Conservation (phyloP, 257 asterid species). For the Petunia axillaris region DNA sequence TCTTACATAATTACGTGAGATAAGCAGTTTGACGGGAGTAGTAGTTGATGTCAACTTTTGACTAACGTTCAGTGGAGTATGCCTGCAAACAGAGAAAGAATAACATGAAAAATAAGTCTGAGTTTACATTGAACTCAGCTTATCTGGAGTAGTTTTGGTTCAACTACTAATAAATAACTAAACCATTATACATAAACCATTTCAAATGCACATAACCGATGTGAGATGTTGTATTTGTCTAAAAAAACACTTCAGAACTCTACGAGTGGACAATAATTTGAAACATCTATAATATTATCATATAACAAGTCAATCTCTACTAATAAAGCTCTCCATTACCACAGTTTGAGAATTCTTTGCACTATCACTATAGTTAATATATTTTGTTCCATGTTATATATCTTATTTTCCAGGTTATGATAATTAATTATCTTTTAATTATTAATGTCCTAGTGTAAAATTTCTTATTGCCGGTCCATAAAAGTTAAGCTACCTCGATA, state of each 20-base stretch:
- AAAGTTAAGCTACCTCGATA: not conserved
- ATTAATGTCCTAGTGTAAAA: not conserved
- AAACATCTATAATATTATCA: not conserved
- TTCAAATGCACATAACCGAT: not conserved
- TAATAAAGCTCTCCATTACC: not conserved
- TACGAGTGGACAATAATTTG: not conserved
- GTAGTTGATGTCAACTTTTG: conserved; percentile 10
- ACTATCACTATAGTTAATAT: too few species aligned
- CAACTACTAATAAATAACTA: not conserved
- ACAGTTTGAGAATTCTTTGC: not conserved
- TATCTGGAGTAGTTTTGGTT: not conserved
- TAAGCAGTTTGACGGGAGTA: conserved; percentile 23
- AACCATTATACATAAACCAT: not conserved
- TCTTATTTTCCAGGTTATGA: too few species aligned
- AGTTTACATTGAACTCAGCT: too few species aligned
- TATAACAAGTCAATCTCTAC: not conserved
- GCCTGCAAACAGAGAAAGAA: not conserved
- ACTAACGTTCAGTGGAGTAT: not conserved
- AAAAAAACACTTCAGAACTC: not conserved
- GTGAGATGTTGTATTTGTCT: not conserved
- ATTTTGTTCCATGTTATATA: too few species aligned
- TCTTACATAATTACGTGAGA: conserved; percentile 20
- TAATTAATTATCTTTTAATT: not conserved
- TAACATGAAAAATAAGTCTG: too few species aligned
- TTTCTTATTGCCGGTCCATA: too few species aligned